phyloP scores from a whole-genome alignment of 2,329 filamentous ascomycete species.

The Cordyceps tenuipes region DNA sequence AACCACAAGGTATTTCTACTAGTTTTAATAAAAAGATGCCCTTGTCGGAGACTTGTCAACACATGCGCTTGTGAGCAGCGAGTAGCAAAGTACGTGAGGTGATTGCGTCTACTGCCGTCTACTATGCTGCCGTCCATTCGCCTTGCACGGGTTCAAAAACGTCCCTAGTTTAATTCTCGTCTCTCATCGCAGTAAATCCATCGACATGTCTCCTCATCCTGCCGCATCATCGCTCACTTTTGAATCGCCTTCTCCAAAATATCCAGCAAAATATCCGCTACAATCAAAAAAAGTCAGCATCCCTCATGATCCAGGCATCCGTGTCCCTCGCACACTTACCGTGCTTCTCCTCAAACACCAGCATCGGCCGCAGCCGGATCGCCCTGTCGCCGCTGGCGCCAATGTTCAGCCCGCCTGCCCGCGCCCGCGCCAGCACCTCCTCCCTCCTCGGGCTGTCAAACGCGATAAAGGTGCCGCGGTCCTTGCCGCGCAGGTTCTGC shows the following conservation, averaged over 20 bases:
- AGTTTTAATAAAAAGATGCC: too few species aligned
- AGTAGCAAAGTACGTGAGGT: too few species aligned
- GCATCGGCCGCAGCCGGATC: conserved; percentile 12
- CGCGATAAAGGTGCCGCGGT: conserved; percentile 84
- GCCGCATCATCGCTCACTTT: neutral
- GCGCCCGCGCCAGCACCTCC: conserved; percentile 57
- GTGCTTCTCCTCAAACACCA: conserved; percentile 11
- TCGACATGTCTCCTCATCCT: too few species aligned
- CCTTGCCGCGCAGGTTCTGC: conserved; percentile 76
- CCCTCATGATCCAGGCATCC: too few species aligned
- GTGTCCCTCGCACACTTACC: conserved; percentile 8
- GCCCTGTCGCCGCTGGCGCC: conserved; percentile 11
- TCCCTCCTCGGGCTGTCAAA: conserved; percentile 79
- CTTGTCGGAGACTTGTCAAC: too few species aligned
- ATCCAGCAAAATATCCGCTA: conserved; percentile 13
- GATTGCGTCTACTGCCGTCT: too few species aligned
- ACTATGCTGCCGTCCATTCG: too few species aligned
- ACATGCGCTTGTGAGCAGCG: too few species aligned
- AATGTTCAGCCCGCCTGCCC: conserved; percentile 9
- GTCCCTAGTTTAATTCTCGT: neutral
- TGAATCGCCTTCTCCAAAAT: conserved; percentile 6
- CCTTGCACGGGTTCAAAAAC: neutral
- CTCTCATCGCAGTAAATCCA: too few species aligned
- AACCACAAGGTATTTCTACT: too few species aligned
- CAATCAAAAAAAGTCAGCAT: neutral